Evolutionary conservation across 2,329 filamentous ascomycete species (phyloP).

Genomic region (Ascochyta fabae): DNA sequence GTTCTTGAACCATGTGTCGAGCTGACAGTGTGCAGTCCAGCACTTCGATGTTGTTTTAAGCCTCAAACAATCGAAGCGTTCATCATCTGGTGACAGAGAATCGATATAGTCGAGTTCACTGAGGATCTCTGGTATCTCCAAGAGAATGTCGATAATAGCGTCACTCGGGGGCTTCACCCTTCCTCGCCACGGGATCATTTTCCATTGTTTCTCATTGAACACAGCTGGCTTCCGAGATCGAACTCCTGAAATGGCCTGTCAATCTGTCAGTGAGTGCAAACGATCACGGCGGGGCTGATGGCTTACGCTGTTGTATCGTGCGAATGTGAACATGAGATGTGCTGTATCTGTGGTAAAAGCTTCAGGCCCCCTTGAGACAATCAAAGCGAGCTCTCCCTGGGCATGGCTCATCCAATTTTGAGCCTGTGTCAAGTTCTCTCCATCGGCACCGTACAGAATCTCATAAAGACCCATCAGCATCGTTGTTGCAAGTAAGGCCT

Average conservation of each 20-base stretch:
- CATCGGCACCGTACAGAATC: constrained; percentile 39
- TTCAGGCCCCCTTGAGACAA: constrained; percentile 28
- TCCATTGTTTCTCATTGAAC: constrained; percentile 43
- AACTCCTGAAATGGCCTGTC: constrained; percentile 31
- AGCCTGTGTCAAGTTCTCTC: constrained; percentile 26
- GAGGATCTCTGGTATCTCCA: constrained; percentile 40
- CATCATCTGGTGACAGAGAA: background rate
- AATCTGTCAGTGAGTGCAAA: background rate
- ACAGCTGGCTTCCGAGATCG: constrained; percentile 47
- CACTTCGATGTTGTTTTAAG: constrained; percentile 22
- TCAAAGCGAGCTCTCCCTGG: constrained; percentile 35
- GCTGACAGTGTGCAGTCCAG: constrained; percentile 28
- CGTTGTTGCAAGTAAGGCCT: constrained; percentile 37
- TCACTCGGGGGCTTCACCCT: constrained; percentile 44
- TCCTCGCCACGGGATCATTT: constrained; percentile 44
- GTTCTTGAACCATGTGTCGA: constrained; percentile 25
- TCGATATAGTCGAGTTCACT: constrained; percentile 36
- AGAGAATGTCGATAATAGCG: constrained; percentile 42
- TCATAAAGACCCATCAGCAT: constrained; percentile 16
- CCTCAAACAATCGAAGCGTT: constrained; percentile 7
- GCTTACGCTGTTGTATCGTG: constrained; percentile 21
- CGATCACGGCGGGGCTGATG: rapidly evolving
- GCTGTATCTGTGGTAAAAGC: constrained; percentile 23
- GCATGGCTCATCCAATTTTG: constrained; percentile 40
- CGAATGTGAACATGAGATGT: constrained; percentile 33